Evolutionary conservation across 2,329 filamentous ascomycete genomes (phyloP), one percentile per base, ranked within the genome.

Genomic region (Dothiorella sarmentorum): DNA sequence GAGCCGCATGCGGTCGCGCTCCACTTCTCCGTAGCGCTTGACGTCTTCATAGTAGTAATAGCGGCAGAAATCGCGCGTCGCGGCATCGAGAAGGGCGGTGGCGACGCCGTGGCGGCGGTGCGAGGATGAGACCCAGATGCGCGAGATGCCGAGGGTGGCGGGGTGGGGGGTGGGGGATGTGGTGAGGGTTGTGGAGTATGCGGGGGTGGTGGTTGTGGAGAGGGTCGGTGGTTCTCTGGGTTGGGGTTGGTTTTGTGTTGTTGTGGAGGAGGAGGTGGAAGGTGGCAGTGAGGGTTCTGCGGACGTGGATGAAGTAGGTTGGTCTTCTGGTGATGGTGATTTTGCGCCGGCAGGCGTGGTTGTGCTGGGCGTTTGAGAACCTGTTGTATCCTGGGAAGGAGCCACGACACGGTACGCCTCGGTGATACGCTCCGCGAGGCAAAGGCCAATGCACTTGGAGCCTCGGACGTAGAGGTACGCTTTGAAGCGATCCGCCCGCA

Each of bases 111-210:
- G 78, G 40, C 81, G 73, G 29, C 85, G 78, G 60, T 82, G 80
- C 2, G 78, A 75, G 5, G 76, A 78, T 7, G 81, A 83, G 0
- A 83, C 85, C 85, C 85, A 88, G 63, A 88, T 84, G 27, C 85
- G 79, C 22, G 85, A 85, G 24, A 88, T 80, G 17, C 84, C 83
- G 56, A 87, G 75, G n/a, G 81, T 74, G 2, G 80, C 83, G 2
- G 76, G 71, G 24, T 76, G 61, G 4, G 73, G 64, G 44, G 75
- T 71, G 24, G 73, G 70, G 53, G 74, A 73, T 33, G 79, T 72
- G 71, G 31, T 77, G 61, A 7, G 73, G 64, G 51, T 74, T 71
- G 31, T 9, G 31, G 44, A 20, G 7, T 9, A 7, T 27, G 43
- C 22, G 31, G 35, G 42, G 5, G 33, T n/a, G 33, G 31, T 45